Percentiles rank a stretch among this genome's conserved stretches.
These are phyloP conservation scores for Neurospora sp. DNA, from an alignment of 495 filamentous ascomycete species.

Conservation along the genomic window DNA sequence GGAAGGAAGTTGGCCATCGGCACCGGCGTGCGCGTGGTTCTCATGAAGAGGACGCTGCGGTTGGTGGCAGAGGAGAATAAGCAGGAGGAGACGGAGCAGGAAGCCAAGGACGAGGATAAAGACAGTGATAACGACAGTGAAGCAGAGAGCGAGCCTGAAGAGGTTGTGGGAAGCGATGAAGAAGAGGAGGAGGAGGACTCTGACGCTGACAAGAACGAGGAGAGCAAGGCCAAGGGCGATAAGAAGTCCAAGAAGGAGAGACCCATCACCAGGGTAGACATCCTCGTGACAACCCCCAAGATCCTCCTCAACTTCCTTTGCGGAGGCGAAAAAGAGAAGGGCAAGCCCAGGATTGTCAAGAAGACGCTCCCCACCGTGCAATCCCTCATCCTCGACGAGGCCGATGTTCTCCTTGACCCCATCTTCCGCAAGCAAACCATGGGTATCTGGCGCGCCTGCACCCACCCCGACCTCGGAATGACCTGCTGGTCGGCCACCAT, in stretches of 20 bases:
- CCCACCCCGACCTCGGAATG: slow-evolving; percentile 53
- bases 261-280: slow-evolving; percentile 58
- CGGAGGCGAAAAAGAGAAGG: slow-evolving; percentile 16
- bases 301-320: slow-evolving; percentile 66
- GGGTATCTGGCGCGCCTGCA: slow-evolving; percentile 72
- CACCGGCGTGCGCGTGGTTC: slow-evolving; percentile 68
- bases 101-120: slow-evolving; percentile 25
- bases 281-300: slow-evolving; percentile 82
- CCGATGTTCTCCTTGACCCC: slow-evolving; percentile 85
- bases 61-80: slow-evolving; percentile 40
- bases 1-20: slow-evolving; percentile 68
- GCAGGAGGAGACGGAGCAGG: slow-evolving; percentile 32
- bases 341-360: slow-evolving; percentile 25
- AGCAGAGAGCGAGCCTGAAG: slow-evolving; percentile 13
- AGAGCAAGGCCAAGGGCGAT: slow-evolving; percentile 3
- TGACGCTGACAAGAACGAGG: slow-evolving; percentile 22
- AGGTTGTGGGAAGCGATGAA: slow-evolving; percentile 22
- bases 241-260: slow-evolving; percentile 17
- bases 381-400: slow-evolving; percentile 80
- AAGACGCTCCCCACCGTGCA: slow-evolving; percentile 52
- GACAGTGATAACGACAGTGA: slow-evolving; percentile 11
- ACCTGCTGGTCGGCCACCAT: slow-evolving; percentile 95
- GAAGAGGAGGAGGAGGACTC: slow-evolving; percentile 26
- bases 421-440: slow-evolving; percentile 86
- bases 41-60: slow-evolving; percentile 78